phyloP scores from a whole-genome alignment of 2,329 filamentous ascomycete genomes.

The Ceratocystis variospora region DNA sequence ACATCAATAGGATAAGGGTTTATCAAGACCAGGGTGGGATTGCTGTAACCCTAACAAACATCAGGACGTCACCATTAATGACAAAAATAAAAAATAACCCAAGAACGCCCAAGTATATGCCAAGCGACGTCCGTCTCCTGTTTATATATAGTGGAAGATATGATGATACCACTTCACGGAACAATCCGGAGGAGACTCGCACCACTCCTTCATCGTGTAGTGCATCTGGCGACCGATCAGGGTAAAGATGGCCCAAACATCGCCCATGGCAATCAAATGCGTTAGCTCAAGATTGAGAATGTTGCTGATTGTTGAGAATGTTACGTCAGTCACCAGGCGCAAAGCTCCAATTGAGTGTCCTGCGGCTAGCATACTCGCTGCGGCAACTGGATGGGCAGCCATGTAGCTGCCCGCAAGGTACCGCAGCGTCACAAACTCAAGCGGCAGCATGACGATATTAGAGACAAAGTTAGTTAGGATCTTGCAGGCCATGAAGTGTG shows the following conservation, averaged over 20 bases:
- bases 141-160: not conserved
- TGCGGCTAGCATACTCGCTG: conserved; percentile 20
- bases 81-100: not conserved
- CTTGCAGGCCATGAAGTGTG: conserved; percentile 38
- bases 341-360: conserved; percentile 19
- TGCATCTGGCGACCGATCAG: conserved; percentile 14
- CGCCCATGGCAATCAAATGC: conserved; percentile 15
- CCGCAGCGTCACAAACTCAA: conserved; percentile 35
- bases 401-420: conserved; percentile 32
- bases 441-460: conserved; percentile 33
- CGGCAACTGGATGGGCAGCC: conserved; percentile 26
- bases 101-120: not conserved
- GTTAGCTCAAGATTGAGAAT: conserved; percentile 29
- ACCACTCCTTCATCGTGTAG: conserved; percentile 17
- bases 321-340: conserved; percentile 14
- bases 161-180: not conserved
- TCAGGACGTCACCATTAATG: not conserved
- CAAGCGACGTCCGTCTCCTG: not conserved
- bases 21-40: not conserved
- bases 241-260: conserved; percentile 13
- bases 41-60: not conserved
- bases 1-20: no score
- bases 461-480: conserved; percentile 33
- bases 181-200: conserved; percentile 3
- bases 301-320: conserved; percentile 20